Percentiles rank a stretch among this genome's conserved stretches.
phyloP scores from a whole-genome alignment of 352 stramenopile genomes.

The Phytophthora melonis region DNA sequence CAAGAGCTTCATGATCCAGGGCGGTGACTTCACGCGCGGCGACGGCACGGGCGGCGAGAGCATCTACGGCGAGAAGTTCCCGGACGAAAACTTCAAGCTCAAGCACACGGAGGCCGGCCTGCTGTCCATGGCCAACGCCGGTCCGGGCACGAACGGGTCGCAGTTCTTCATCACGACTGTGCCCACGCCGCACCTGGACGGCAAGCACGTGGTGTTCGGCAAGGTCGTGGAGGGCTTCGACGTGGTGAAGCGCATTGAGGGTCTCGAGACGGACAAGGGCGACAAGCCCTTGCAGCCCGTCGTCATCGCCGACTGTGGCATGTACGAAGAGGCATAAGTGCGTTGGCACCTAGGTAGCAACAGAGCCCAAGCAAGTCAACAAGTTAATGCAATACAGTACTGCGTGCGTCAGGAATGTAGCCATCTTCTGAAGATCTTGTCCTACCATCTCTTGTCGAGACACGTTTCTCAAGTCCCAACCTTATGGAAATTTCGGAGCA shows the following conservation, averaged over 20 bases:
- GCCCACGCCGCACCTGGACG: slow-evolving; percentile 96
- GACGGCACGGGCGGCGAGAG: slow-evolving; percentile 97
- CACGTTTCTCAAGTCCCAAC: not conserved
- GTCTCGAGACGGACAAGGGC: slow-evolving; percentile 83
- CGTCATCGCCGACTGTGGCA: slow-evolving; percentile 97
- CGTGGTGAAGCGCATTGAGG: slow-evolving; percentile 94
- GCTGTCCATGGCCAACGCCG: slow-evolving; percentile 97
- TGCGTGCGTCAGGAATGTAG: slow-evolving; percentile 24
- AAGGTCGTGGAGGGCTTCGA: slow-evolving; percentile 92
- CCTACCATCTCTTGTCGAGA: no score
- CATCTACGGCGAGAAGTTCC: slow-evolving; percentile 95
- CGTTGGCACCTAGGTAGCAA: not conserved
- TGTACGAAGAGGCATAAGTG: slow-evolving; percentile 59
- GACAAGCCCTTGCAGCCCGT: slow-evolving; percentile 95
- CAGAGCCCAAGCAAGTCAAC: not conserved
- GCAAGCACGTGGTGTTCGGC: slow-evolving; percentile 99
- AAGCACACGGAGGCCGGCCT: slow-evolving; percentile 96
- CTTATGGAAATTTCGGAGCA: not conserved
- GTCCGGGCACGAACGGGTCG: slow-evolving; percentile 96
- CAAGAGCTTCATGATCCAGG: slow-evolving; percentile 95
- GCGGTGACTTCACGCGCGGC: slow-evolving; percentile 96
- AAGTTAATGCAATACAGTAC: not conserved
- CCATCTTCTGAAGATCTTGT: slow-evolving; percentile 18
- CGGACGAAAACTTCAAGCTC: slow-evolving; percentile 98
- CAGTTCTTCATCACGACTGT: slow-evolving; percentile 98